phyloP scores from a whole-genome alignment of 345 rosid species.

The Lenwebbia sp. region DNA sequence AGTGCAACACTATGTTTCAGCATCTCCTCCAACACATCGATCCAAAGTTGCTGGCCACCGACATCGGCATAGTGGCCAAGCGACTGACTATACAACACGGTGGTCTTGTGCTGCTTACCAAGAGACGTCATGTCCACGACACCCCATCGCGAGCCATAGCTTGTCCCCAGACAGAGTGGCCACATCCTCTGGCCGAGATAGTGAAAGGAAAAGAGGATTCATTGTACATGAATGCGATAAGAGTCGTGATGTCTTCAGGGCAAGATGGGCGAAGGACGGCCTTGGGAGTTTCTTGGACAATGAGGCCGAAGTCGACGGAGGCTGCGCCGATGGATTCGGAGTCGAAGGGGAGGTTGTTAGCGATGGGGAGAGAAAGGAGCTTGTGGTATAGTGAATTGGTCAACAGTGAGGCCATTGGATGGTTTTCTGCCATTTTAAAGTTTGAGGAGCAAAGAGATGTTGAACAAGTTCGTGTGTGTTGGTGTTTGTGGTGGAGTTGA shows the following conservation, averaged over 20 bases:
- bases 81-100: background rate
- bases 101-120: background rate
- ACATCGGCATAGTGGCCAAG: constrained; percentile 20
- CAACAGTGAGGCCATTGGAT: background rate
- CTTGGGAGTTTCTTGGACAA: constrained; percentile 11
- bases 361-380: background rate
- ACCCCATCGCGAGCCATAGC: constrained; percentile 31
- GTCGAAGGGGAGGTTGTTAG: constrained; percentile 6
- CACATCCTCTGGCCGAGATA: constrained; percentile 29
- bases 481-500: background rate
- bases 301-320: constrained; percentile 24
- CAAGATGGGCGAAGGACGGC: constrained; percentile 26
- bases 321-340: constrained; percentile 7
- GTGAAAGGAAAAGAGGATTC: background rate
- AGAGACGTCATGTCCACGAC: constrained; percentile 34
- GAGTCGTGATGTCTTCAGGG: constrained; percentile 11
- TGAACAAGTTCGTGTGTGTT: background rate
- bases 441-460: background rate
- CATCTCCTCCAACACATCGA: constrained; percentile 21
- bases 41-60: constrained; percentile 31
- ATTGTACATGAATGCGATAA: constrained; percentile 10
- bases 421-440: background rate
- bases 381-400: background rate
- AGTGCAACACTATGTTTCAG: constrained; percentile 27
- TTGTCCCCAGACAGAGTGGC: constrained; percentile 36